Base-by-base conservation (phyloP, 805 yeast species). In the Danielia oregonensis region DNA sequence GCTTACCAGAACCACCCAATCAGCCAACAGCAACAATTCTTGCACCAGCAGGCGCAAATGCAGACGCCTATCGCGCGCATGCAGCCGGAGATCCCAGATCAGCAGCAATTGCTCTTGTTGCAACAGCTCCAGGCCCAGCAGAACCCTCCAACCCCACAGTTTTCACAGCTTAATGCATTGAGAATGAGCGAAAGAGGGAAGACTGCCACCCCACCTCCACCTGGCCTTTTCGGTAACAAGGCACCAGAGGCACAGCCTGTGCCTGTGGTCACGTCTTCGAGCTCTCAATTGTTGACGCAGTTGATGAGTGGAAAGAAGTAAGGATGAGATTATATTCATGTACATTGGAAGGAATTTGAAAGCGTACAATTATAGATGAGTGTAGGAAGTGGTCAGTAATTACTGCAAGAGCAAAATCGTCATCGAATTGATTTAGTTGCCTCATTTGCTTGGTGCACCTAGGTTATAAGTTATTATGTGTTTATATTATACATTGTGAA, bases 201-300 rank as follows among this genome's bases (percentile, higher is more conserved):
- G 37, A 54, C 75, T 6, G 63, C 76, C 12, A 74, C 86, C 4
- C 82, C 84, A 18, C 85, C 87, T 4, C 89, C 89, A 25, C 91
- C 88, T 5, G 88, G 88, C 4, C 67, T 81, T 47, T 75, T 78
- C 48, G 52, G 45, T 15, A 42, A 44, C 30, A 37, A 29, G 9
- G 19, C 30, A n/a, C 32, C 30, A 15, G 21, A 17, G 15, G 32
- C 23, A 24, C 13, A 26, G 16, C 28, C 31, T 2, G 26, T 37
- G 26, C 29, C 15, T 34, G 42, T 15, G 39, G 50, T 42, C 6
- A 48, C 44, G 32, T 75, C 78, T 17, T 78, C 84, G 31, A 82
- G 89, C 40, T 79, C 87, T 26, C 95, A 87, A 54, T 70, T 88
- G 51, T 70, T 88, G 49, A 86, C 79, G 38, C 96, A 87, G 58